These are phyloP conservation scores for Tuber brumale DNA, from an alignment of 495 filamentous ascomycete genomes.

Conservation along the genomic window DNA sequence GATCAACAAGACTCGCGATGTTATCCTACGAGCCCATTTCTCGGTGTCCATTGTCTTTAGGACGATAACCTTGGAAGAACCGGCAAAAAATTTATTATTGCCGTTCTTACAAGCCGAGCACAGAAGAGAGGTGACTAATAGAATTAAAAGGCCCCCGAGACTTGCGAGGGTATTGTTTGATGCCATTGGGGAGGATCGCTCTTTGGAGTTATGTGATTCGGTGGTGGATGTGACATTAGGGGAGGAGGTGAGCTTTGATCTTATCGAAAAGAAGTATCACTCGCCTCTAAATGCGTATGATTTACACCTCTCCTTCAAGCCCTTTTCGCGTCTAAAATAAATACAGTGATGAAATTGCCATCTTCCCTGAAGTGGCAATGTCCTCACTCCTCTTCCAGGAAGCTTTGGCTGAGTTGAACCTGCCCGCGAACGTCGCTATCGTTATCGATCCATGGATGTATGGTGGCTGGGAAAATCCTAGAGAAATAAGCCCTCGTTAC, in stretches of 20 bases:
- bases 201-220: slow-evolving; percentile 57
- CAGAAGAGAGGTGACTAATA: slow-evolving; percentile 23
- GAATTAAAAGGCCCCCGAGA: slow-evolving; percentile 49
- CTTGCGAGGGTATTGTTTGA: slow-evolving; percentile 63
- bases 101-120: slow-evolving; percentile 45
- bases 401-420: slow-evolving; percentile 54
- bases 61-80: slow-evolving; percentile 52
- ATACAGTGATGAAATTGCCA: slow-evolving; percentile 54
- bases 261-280: slow-evolving; percentile 56
- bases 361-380: slow-evolving; percentile 56
- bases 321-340: slow-evolving; percentile 26
- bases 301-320: slow-evolving; percentile 8
- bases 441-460: slow-evolving; percentile 69
- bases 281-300: slow-evolving; percentile 56
- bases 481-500: slow-evolving; percentile 51
- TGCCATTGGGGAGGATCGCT: slow-evolving; percentile 53
- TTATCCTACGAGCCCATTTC: slow-evolving; percentile 26
- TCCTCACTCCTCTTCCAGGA: slow-evolving; percentile 56
- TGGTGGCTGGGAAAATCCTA: slow-evolving; percentile 53
- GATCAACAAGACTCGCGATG: slow-evolving; percentile 35
- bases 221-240: slow-evolving; percentile 54
- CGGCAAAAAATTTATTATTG: slow-evolving; percentile 48
- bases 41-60: slow-evolving; percentile 46
- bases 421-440: slow-evolving; percentile 59
- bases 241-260: slow-evolving; percentile 48